Base-by-base conservation (phyloP, 257 asterid species). In the Plantago elongata region DNA sequence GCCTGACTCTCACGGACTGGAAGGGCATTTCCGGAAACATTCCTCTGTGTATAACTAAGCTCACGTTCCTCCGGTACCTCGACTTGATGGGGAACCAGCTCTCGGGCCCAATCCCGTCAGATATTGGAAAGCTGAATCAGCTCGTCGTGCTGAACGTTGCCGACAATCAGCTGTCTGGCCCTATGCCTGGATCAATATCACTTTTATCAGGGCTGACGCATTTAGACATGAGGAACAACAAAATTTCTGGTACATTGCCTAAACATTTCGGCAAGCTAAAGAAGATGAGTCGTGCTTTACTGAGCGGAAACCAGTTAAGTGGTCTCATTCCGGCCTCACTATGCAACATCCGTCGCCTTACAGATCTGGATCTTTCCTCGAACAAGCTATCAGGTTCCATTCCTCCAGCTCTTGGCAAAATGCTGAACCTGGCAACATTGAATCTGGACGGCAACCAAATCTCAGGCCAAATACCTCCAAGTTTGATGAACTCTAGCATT, bases 401-500 rank as follows among this genome's bases (percentile, higher is more conserved):
- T 10, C 88, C 88, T 2, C 60, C 71, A 0, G 69, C 79, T 1
- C 76, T 82, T 3, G 88, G 88, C 0, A 71, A 74, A 62, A 77
- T 83, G 89, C 78, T 70, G 73, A 84, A 78, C 38, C 81, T 83
- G 7, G 79, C 86, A 37, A 80, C 82, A 9, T 72, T 83, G 9
- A 79, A 83, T 50, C 55, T 83, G 17, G 86, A 80, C 18, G 74
- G 80, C 11, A 83, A 83, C 67, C 69, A 16, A 18, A 34, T 83
- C 9, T 65, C 79, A 6, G 86, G 86, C 34, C 64, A 65, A 47
- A 77, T 83, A 5, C 86, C 89, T 14, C 50, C 62, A 7, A 51
- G 4, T 11, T 44, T 83, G 5, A 69, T 83, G 13, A 77, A 72
- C 58, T 34, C 84, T 12, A 86, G 84, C 0, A 56, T 83, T 11